Evolutionary conservation across 2,329 filamentous ascomycete genomes (phyloP), one percentile per base, ranked within the genome.

Genomic region (Stagonosporopsis tanaceti): DNA sequence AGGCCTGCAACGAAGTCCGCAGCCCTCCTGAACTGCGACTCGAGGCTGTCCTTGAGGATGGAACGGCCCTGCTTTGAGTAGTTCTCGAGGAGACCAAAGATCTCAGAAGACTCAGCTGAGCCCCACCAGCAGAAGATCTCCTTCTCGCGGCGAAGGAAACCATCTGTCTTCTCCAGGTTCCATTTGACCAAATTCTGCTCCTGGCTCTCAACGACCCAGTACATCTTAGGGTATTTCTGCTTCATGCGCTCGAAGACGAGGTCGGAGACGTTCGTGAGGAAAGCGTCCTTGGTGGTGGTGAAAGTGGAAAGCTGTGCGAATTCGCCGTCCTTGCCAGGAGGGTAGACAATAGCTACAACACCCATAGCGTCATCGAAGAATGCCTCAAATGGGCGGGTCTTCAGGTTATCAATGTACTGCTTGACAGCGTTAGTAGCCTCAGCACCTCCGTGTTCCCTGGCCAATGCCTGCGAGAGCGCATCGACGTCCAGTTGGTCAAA

Each of bases 81-180:
- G 70, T 96, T 91, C 66, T 89, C 86, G 80, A 97, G 93, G 64
- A 97, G 83, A 64, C 91, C 85, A 67, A 89, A 88, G 22, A 97
- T 89, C 75, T 96, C 91, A 48, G 92, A 88, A 30, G 89, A 87
- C 52, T 88, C 88, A 64, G 95, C 90, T 57, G 95, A 87, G 50
- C 93, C 93, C 76, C 96, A 97, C 91, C 94, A 98, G 83, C 98
- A 98, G 72, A 98, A 88, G 37, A 97, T 92, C 72, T 93, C 92
- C 57, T 92, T 92, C 66, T 92, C 88, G 53, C 89, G 87, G 61
- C 90, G 92, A 69, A 97, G 85, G 77, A 92, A 97, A 54, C 95
- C 94, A 67, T 97, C 93, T 9, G 94, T 90, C 84, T 97, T 97
- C 78, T 97, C 93, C 67, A 96, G 96, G 83, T 98, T 97, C 95